Conservation (phyloP, 352 stramenopile species). For the Pythium oligandrum region DNA sequence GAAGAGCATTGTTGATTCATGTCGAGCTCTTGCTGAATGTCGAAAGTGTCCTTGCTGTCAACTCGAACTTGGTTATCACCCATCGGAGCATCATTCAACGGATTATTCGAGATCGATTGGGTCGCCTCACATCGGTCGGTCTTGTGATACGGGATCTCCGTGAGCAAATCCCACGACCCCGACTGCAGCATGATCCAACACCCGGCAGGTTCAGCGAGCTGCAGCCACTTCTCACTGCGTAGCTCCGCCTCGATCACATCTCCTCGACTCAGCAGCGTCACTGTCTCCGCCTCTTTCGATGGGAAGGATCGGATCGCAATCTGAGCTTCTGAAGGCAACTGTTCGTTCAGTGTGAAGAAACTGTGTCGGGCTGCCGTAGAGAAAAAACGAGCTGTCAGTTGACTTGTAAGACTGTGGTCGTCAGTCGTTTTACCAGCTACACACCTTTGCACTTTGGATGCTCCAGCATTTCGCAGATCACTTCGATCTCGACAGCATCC, state of each 20-base stretch:
- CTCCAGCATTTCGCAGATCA: constrained; percentile 35
- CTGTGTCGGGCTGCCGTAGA: constrained; percentile 26
- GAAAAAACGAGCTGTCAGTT: neutral
- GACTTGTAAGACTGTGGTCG: neutral
- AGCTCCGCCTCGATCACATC: constrained; percentile 52
- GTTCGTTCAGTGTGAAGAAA: constrained; percentile 55
- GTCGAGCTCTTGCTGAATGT: neutral
- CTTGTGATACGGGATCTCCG: constrained; percentile 25
- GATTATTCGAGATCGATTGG: no score
- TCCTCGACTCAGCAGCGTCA: constrained; percentile 44
- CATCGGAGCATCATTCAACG: no score
- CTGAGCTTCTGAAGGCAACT: constrained; percentile 51
- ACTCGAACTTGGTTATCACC: no score
- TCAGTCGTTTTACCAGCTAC: constrained; percentile 6
- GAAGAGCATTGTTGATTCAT: neutral
- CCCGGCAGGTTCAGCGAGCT: constrained; percentile 23
- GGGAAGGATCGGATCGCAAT: constrained; percentile 62
- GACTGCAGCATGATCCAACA: constrained; percentile 74
- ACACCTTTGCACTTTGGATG: constrained; percentile 46
- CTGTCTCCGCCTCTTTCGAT: constrained; percentile 50
- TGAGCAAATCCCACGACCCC: constrained; percentile 40
- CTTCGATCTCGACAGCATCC: constrained; percentile 34
- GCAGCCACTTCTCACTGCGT: constrained; percentile 47
- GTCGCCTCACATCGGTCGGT: no score
- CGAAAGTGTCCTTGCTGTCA: constrained; percentile 9